Base-by-base conservation (phyloP, 371 early-diverging fungal species). In the Rhizopus sp. region DNA sequence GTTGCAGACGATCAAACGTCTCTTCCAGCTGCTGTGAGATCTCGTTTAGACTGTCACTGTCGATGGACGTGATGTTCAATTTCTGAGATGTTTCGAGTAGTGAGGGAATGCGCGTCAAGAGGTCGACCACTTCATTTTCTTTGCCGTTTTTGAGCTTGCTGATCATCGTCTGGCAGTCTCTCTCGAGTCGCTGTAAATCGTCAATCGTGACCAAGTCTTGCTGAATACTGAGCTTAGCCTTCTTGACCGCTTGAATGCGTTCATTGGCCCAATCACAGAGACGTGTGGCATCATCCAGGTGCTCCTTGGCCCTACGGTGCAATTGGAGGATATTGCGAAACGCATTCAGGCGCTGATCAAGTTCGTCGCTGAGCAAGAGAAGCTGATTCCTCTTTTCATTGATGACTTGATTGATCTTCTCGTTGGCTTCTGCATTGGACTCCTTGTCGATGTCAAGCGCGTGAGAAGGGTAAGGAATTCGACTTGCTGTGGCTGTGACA, bases 261-360 rank as follows among this genome's bases (percentile, higher is more conserved):
- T 75, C 65, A n/a, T 72, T 65, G 7, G 72, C 78, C 80, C 78
- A 79, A 34, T 63, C 59, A 40, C 67, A 64, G 8, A 81, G 54
- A 4, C 73, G 57, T 7, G 47, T 53, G 3, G 76, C 76, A 39
- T 73, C 68, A 29, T 70, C 59, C 15, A 70, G 39, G 9, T 69
- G 60, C n/a, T 73, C 71, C 31, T 70, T 66, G 12, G 72, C 69
- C 4, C 60, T 62, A 16, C 63, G 57, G 23, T 73, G 63, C 16
- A 75, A 35, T 32, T 70, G 64, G 9, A 77, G 47, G 3, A 73
- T 52, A 17, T 67, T 53, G 17, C 70, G 63, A 44, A 73, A 71
- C 5, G 63, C 53, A 32, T 70, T 40, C 8, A 80, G 45, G 0
- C 55, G 58, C 13, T 59, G 48, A 40, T 75, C 70, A 1, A 79